Evolutionary conservation across 2,329 filamentous ascomycete genomes (phyloP).

Genomic region (Paracoccidioides lutzii): DNA sequence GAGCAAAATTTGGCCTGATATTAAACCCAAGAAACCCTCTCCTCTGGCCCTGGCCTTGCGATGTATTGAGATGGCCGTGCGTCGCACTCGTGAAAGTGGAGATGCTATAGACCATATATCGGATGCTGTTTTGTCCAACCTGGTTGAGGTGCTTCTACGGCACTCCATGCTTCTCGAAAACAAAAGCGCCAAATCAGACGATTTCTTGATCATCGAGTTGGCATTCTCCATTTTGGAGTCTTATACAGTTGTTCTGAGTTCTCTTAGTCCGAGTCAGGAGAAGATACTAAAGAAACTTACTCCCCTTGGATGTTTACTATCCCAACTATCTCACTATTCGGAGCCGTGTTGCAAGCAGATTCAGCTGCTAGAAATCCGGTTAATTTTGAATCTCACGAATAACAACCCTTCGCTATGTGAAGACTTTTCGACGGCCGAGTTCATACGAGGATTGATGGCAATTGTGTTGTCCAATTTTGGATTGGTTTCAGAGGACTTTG

Average conservation of each 20-base stretch:
- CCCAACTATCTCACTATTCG: slow-evolving; percentile 8
- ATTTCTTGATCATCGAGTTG: slow-evolving; percentile 16
- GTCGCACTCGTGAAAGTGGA: slow-evolving; percentile 21
- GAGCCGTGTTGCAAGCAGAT: slow-evolving; percentile 16
- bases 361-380: slow-evolving; percentile 42
- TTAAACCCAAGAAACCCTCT: slow-evolving; percentile 14
- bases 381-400: slow-evolving; percentile 79
- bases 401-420: slow-evolving; percentile 58
- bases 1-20: slow-evolving; percentile 17
- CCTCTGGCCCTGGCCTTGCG: slow-evolving; percentile 24
- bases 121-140: slow-evolving; percentile 14
- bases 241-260: slow-evolving; percentile 21
- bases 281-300: slow-evolving; percentile 20
- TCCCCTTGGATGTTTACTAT: slow-evolving; percentile 29
- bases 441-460: slow-evolving; percentile 25
- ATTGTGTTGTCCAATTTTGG: slow-evolving; percentile 25
- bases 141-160: slow-evolving; percentile 21
- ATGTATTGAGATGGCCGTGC: slow-evolving; percentile 21
- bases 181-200: slow-evolving; percentile 5
- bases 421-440: slow-evolving; percentile 43
- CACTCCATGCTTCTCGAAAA: slow-evolving; percentile 10
- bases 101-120: slow-evolving; percentile 19
- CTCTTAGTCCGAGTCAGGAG: slow-evolving; percentile 17
- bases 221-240: slow-evolving; percentile 28
- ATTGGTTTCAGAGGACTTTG: slow-evolving; percentile 18